Evolutionary conservation across 495 filamentous ascomycete genomes (phyloP).

Genomic region (Neurospora sp.): DNA sequence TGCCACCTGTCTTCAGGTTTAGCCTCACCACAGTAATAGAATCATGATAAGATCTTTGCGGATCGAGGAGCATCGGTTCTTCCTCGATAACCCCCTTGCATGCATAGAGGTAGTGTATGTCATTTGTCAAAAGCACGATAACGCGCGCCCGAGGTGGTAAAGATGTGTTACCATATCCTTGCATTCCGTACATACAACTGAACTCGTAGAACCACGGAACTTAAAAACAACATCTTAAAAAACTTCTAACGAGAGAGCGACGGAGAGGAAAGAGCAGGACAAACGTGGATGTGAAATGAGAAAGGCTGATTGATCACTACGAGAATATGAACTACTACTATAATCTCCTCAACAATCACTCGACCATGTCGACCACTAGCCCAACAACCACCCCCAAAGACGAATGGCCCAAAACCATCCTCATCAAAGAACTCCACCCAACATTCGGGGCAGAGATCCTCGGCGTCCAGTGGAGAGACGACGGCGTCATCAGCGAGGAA

Average conservation of each 20-base stretch:
- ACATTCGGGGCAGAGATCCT: conserved; percentile 46
- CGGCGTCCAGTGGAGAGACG: conserved; percentile 32
- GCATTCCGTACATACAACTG: neutral
- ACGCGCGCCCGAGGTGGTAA: neutral
- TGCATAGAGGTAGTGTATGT: neutral
- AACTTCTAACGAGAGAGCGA: neutral
- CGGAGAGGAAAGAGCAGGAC: too few relatives aligned
- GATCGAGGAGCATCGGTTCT: neutral
- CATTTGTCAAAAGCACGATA: neutral
- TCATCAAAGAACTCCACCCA: conserved; percentile 38
- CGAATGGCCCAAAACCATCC: conserved; percentile 25
- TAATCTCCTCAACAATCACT: neutral
- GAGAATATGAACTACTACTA: neutral
- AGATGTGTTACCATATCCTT: neutral
- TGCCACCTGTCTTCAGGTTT: neutral
- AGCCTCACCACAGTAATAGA: neutral
- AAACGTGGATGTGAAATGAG: neutral
- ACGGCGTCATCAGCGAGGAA: conserved; percentile 33
- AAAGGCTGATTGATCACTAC: neutral
- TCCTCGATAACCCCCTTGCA: neutral
- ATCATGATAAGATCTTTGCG: neutral
- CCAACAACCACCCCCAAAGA: conserved; percentile 9
- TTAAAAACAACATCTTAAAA: too few relatives aligned
- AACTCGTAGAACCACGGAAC: neutral
- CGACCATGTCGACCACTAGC: neutral